These are phyloP conservation scores for Acephala macrosclerotiorum DNA, from an alignment of 2,329 filamentous ascomycete genomes.

Conservation along the genomic window DNA sequence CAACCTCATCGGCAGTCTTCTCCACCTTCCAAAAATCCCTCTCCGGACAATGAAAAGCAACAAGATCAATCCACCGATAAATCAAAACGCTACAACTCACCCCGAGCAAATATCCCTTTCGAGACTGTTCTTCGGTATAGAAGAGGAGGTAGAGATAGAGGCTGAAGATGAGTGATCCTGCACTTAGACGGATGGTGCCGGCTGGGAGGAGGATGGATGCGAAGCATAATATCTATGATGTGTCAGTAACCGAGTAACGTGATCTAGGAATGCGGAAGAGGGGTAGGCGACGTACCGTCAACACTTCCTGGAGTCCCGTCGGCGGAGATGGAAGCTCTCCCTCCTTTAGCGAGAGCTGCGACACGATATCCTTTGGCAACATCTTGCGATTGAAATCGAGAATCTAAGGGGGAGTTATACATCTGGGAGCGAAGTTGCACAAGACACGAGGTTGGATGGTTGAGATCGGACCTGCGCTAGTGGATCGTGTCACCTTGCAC, in stretches of 20 bases:
- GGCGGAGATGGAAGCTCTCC: too few relatives aligned
- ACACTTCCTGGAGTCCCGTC: too few relatives aligned
- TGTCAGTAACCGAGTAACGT: too few relatives aligned
- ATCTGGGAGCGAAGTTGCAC: too few relatives aligned
- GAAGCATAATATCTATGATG: background rate
- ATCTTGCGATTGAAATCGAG: too few relatives aligned
- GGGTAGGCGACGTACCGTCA: too few relatives aligned
- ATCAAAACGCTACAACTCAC: slow-evolving; percentile 2
- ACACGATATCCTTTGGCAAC: too few relatives aligned
- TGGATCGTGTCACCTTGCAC: background rate
- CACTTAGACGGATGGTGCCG: background rate
- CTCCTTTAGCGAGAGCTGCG: too few relatives aligned
- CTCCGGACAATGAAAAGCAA: slow-evolving; percentile 3
- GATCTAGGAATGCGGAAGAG: too few relatives aligned
- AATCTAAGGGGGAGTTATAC: too few relatives aligned
- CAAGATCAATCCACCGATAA: slow-evolving; percentile 9
- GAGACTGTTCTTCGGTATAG: background rate
- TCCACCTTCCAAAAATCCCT: background rate
- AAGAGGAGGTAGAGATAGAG: background rate
- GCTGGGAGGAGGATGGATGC: background rate
- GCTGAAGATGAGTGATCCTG: background rate
- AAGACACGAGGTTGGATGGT: too few relatives aligned
- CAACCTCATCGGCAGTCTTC: background rate
- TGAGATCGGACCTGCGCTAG: background rate
- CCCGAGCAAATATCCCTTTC: slow-evolving; percentile 9